phyloP scores from a whole-genome alignment of 192 early-diverging fungal genomes.

The Chytriomyces hyalinus region DNA sequence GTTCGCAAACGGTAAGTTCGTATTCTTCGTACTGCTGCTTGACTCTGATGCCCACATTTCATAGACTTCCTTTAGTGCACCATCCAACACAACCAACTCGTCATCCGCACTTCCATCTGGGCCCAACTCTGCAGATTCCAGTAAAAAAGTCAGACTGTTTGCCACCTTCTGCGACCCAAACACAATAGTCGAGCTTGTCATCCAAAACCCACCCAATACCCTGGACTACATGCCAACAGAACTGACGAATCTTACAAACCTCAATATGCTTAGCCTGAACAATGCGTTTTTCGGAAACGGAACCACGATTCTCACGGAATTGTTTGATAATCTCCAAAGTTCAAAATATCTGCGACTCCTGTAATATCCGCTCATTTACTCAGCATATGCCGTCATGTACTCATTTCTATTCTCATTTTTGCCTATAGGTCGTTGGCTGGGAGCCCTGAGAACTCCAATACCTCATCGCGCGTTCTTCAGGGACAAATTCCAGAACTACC shows the following conservation, averaged over 20 bases:
- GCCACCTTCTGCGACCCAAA: background rate
- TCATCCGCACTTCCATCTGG: background rate
- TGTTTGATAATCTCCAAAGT: background rate
- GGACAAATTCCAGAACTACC: slow-evolving; percentile 18
- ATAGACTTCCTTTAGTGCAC: background rate
- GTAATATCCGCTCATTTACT: background rate
- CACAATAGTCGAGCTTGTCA: background rate
- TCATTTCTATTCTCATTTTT: background rate
- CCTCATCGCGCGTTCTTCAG: background rate
- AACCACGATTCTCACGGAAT: background rate
- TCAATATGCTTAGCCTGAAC: background rate
- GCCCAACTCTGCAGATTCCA: background rate
- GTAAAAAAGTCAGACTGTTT: background rate
- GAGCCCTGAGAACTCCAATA: background rate
- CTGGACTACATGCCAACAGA: background rate
- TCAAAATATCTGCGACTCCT: slow-evolving; percentile 7
- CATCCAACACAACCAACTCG: background rate
- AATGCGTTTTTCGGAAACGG: slow-evolving; percentile 15
- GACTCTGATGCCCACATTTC: background rate
- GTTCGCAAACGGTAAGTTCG: background rate
- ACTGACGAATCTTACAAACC: background rate
- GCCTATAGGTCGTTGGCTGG: slow-evolving; percentile 6
- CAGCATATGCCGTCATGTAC: background rate
- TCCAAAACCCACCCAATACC: slow-evolving; percentile 16
- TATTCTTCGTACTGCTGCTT: background rate